A percentile compares a stretch with the other conserved stretches of the same genome.
Conservation (phyloP, 805 yeast species). For the Blastobotrys parvus region DNA sequence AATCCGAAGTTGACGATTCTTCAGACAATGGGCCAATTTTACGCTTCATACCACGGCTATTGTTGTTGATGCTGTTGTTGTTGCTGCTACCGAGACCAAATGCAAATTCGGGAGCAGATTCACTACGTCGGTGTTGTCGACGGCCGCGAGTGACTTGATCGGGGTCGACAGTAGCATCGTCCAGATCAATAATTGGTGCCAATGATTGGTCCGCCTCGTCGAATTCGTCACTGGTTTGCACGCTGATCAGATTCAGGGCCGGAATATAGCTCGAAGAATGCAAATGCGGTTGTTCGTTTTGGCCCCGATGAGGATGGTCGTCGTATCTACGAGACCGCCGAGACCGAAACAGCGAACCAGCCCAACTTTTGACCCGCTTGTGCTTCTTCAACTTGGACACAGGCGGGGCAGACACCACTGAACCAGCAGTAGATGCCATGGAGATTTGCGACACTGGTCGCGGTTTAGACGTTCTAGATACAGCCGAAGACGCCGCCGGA, state of each 20-base stretch:
- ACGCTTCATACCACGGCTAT: constrained; percentile 21
- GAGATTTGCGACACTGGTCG: background rate
- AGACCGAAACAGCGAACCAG: constrained; percentile 26
- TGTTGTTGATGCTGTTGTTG: no score
- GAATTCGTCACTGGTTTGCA: background rate
- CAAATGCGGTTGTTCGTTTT: constrained; percentile 1
- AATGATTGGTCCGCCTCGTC: constrained; percentile 22
- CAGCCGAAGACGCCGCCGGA: background rate
- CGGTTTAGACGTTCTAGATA: no score
- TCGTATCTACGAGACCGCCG: constrained; percentile 6
- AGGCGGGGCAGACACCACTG: constrained; percentile 11
- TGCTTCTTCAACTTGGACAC: constrained; percentile 16
- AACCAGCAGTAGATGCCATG: background rate
- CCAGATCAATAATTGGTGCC: constrained; percentile 50
- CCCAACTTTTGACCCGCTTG: constrained; percentile 34
- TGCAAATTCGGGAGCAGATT: constrained; percentile 46
- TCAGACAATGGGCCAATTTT: constrained; percentile 12
- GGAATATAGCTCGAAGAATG: constrained; percentile 1
- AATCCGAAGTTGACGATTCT: constrained; percentile 7
- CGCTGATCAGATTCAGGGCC: constrained; percentile 4
- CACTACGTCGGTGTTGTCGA: constrained; percentile 42
- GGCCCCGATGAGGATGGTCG: background rate
- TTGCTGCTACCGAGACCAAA: constrained; percentile 9
- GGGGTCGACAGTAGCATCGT: constrained; percentile 36
- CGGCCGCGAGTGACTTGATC: no score